Evolutionary conservation across 2,329 filamentous ascomycete species (phyloP).

Genomic region (Trichoderma atroviride): DNA sequence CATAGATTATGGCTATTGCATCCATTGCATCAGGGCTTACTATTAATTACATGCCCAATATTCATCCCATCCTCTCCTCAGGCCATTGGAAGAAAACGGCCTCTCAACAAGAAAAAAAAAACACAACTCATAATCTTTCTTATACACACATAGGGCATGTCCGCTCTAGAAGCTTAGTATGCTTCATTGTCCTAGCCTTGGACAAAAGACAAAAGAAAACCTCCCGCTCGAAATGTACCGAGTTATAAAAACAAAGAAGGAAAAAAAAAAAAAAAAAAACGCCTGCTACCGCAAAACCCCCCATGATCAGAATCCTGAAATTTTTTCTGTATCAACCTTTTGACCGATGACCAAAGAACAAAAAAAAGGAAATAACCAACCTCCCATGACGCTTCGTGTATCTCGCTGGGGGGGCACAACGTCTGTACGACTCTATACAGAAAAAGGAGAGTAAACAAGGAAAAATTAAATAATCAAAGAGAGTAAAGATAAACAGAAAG

Average conservation of each 20-base stretch:
- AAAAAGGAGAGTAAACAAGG: background rate
- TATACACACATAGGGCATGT: background rate
- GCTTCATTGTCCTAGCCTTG: background rate
- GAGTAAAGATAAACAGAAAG: background rate
- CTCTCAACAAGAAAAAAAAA: too few relatives aligned
- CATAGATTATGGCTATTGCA: background rate
- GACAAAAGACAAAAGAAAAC: background rate
- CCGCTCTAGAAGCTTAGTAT: background rate
- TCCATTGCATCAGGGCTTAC: background rate
- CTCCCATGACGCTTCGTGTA: background rate
- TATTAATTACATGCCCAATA: conserved; percentile 5
- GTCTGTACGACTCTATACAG: conserved; percentile 15
- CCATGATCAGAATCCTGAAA: conserved; percentile 8
- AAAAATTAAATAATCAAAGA: conserved; percentile 11
- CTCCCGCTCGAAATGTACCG: background rate
- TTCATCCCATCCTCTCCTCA: background rate
- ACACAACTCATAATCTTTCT: background rate
- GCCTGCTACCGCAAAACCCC: conserved; percentile 13
- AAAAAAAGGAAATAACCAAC: background rate
- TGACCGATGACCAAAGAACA: conserved; percentile 14
- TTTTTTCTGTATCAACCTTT: conserved; percentile 27
- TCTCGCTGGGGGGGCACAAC: conserved; percentile 4
- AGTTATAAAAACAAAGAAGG: background rate
- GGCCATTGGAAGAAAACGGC: background rate
- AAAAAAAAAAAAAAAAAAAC: background rate